These are phyloP conservation scores for Maudiozyma serrabonitensis DNA, from an alignment of 805 yeast genomes.

Conservation along the genomic window DNA sequence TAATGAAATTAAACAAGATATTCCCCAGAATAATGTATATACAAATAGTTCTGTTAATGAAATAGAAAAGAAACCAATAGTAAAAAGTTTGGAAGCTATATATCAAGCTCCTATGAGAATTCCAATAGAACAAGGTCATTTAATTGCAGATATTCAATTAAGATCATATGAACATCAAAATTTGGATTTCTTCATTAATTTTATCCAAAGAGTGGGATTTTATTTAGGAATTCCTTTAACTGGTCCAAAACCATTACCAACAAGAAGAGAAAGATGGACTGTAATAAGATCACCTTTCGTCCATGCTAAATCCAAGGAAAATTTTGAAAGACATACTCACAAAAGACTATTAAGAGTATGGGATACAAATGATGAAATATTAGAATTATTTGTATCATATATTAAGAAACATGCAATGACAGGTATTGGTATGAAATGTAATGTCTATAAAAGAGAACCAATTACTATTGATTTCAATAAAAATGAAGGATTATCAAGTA, in stretches of 20 bases:
- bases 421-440: conserved; percentile 79
- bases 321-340: conserved; percentile 81
- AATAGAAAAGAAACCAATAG: conserved; percentile 44
- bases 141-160: conserved; percentile 68
- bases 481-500: not conserved
- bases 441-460: conserved; percentile 44
- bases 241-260: conserved; percentile 59
- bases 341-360: conserved; percentile 63
- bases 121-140: conserved; percentile 57
- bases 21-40: not conserved
- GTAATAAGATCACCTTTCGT: conserved; percentile 90
- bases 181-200: conserved; percentile 69
- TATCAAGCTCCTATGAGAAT: conserved; percentile 72
- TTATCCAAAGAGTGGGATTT: conserved; percentile 82
- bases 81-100: conserved; percentile 76
- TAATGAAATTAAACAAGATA: not conserved
- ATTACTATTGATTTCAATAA: conserved; percentile 4
- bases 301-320: conserved; percentile 89
- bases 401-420: conserved; percentile 66
- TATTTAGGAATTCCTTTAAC: conserved; percentile 81
- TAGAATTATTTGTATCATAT: conserved; percentile 74
- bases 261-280: conserved; percentile 81
- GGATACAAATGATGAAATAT: conserved; percentile 77
- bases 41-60: not conserved
- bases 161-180: conserved; percentile 63